Evolutionary conservation across 345 rosid genomes (phyloP).

Genomic region (Lenwebbia sp.): DNA sequence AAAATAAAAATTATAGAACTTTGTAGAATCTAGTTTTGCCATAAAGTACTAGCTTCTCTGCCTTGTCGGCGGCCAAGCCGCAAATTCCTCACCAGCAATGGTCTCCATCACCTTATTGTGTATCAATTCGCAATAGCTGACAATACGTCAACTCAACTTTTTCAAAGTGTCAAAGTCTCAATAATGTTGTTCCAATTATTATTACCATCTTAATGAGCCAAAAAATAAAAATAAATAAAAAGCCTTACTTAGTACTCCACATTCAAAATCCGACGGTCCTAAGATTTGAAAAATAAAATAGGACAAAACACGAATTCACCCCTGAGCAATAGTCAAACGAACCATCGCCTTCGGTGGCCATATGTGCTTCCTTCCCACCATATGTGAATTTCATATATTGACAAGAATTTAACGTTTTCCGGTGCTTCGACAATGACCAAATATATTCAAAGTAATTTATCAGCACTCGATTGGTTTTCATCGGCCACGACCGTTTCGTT

Average conservation of each 20-base stretch:
- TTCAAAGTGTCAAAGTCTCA: background rate
- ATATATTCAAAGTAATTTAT: background rate
- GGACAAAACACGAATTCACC: background rate
- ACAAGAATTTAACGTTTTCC: background rate
- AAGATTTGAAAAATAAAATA: background rate
- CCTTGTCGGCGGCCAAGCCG: background rate
- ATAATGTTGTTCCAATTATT: background rate
- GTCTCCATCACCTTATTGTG: background rate
- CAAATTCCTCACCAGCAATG: background rate
- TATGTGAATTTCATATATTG: background rate
- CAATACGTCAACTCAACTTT: background rate
- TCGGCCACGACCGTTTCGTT: rapidly evolving
- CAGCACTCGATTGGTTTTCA: background rate
- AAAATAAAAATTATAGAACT: background rate
- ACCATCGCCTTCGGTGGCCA: background rate
- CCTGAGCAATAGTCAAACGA: background rate
- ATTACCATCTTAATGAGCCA: background rate
- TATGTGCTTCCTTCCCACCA: background rate
- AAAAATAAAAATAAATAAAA: background rate
- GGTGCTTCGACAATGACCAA: background rate
- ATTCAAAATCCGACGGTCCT: background rate
- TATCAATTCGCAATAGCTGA: background rate
- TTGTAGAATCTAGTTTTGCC: background rate
- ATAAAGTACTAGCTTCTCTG: background rate
- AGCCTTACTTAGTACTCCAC: background rate